phyloP scores from a whole-genome alignment of 805 yeast genomes.

The Spathaspora sp. region DNA sequence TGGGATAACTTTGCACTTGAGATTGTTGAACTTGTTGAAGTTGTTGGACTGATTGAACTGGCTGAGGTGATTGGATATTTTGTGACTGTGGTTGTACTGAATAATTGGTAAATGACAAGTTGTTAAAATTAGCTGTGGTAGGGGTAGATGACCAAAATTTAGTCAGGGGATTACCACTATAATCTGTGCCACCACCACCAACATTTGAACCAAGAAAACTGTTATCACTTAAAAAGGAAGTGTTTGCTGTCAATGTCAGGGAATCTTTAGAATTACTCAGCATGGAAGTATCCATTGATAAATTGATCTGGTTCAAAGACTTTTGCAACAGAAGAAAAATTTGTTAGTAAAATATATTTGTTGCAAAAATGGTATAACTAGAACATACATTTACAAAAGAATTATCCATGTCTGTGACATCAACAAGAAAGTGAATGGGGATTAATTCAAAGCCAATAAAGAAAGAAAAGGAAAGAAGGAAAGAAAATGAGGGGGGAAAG shows the following conservation, averaged over 20 bases:
- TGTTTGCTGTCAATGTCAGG: background rate
- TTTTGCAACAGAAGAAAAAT: background rate
- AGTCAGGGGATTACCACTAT: constrained; percentile 6
- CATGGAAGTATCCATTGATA: constrained; percentile 4
- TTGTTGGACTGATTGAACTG: background rate
- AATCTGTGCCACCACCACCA: background rate
- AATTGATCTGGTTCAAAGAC: constrained; percentile 4
- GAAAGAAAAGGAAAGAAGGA: background rate
- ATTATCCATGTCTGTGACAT: constrained; percentile 8
- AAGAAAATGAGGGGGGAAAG: background rate
- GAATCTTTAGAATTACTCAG: constrained; percentile 1
- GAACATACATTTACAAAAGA: constrained; percentile 1
- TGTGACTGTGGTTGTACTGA: background rate
- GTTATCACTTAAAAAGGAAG: background rate
- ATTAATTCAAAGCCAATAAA: background rate
- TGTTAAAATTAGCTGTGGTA: background rate
- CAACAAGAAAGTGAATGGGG: background rate
- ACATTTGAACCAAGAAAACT: background rate
- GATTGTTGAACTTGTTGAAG: background rate
- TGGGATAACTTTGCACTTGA: background rate
- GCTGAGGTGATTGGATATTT: background rate
- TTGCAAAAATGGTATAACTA: background rate
- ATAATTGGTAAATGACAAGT: constrained; percentile 1
- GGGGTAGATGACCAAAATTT: constrained; percentile 12
- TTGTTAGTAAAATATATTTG: constrained; percentile 1